Base-by-base conservation (phyloP, 2,329 filamentous ascomycete species). In the Cordyceps javanica region DNA sequence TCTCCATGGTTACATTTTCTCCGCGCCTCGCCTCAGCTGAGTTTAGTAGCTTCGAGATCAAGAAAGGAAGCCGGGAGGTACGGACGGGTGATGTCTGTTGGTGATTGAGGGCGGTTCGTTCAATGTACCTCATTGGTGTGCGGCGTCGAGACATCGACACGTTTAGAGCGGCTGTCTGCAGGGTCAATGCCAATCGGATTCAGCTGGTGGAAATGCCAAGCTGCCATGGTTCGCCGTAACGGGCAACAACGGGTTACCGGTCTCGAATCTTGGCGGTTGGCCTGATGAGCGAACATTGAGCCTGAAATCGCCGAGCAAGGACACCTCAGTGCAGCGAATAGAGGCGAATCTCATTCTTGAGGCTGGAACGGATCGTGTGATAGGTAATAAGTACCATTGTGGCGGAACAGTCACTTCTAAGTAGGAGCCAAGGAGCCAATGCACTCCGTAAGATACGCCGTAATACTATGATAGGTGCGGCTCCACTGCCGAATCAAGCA, bases 171-270 rank as follows among this genome's bases (percentile, higher is more conserved):
- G 11, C 9, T n/a, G 38, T 41, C 10, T n/a, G n/a, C n/a, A n/a
- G n/a, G n/a, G n/a, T 7, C n/a, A 23, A 16, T 8, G 11, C 26
- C 36, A 32, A 42, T 53, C 11, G 16, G 39, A 32, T 42, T 21
- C 5, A 14, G 16, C 36, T 23, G 21, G 28, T 25, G 36, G 32
- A 26, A 44, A n/a, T 49, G 34, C 44, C 44, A 49, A 49, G 36
- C 13, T 49, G 54, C 44, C 32, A 49, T 25, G 44, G 41, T 26
- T 32, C 48, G 53, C 53, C 53, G 53, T 25, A 42, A 48, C 53
- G 42, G 42, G 25, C 11, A 11, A 26, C 42, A 34, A 48, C 53
- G 21, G 44, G 34, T 23, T n/a, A 19, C 34, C 25, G 7, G 44
- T 21, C 44, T 41, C 41, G 54, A 32, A 44, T 30, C 54, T 56